phyloP scores from a whole-genome alignment of 2,329 filamentous ascomycete species.

The Magnaporthiopsis poae region DNA sequence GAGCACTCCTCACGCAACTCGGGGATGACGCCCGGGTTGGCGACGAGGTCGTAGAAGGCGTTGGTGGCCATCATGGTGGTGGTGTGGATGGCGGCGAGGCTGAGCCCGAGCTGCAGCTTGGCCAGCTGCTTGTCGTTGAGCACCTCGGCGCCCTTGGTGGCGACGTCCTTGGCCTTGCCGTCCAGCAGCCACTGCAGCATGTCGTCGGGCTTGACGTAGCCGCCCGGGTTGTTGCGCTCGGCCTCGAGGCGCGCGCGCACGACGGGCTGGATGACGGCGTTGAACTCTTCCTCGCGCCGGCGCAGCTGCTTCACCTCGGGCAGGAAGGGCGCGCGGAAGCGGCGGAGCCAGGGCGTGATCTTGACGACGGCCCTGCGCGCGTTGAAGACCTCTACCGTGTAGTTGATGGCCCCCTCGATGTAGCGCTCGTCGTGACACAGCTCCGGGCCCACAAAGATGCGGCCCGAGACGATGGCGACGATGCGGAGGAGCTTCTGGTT shows the following conservation, averaged over 20 bases:
- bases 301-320: conserved; percentile 26
- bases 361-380: conserved; percentile 22
- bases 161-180: conserved; percentile 23
- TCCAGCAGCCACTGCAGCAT: conserved; percentile 39
- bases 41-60: conserved; percentile 42
- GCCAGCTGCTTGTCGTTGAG: conserved; percentile 26
- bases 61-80: conserved; percentile 36
- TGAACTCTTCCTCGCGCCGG: conserved; percentile 22
- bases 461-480: conserved; percentile 35
- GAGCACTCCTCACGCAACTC: conserved; percentile 42
- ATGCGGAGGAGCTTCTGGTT: conserved; percentile 32
- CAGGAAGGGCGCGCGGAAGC: conserved; percentile 21
- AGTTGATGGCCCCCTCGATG: conserved; percentile 36
- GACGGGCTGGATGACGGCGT: conserved; percentile 26
- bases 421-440: conserved; percentile 35
- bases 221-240: conserved; percentile 12
- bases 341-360: conserved; percentile 24
- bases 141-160: conserved; percentile 8
- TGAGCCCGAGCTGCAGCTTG: conserved; percentile 31
- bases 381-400: conserved; percentile 30
- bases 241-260: conserved; percentile 21
- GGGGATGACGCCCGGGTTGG: conserved; percentile 38
- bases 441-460: conserved; percentile 37
- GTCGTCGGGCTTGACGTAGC: conserved; percentile 30
- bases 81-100: conserved; percentile 43